Base-by-base conservation (phyloP, 495 filamentous ascomycete species). In the Xylaria longipes region DNA sequence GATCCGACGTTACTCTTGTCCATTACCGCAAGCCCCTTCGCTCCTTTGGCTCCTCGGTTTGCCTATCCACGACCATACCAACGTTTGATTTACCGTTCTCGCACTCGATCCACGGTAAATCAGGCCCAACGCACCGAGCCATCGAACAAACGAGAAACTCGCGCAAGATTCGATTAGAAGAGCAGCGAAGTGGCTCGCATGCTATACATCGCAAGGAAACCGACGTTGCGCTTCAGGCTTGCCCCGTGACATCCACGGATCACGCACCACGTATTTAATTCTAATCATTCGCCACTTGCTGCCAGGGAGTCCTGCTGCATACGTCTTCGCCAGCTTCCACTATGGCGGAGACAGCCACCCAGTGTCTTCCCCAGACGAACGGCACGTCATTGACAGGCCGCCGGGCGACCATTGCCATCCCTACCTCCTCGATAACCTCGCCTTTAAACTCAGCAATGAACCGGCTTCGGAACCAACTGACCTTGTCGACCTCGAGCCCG, bases 381-480 rank as follows among this genome's bases (percentile, higher is more conserved):
- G 14, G 68, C 46, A 65, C 69, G 15, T 52, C 69, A 37, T 70
- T 73, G 14, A 65, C 70, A 35, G 64, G 57, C 65, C 75, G 75
- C 57, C 71, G 77, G 46, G 63, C 75, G 61, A 74, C 75, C 15
- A 63, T 77, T 48, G 37, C 64, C 46, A 72, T 77, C 15, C 70
- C 72, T 46, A 39, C 73, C 50, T 31, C 72, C 39, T 70, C 77
- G 41, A 75, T 79, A 69, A 69, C 73, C n/a, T 68, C 69, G 50
- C 71, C 77, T n/a, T 68, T 73, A 35, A 76, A 73, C 60, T 70
- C 46, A 7, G 68, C 57, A n/a, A 33, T 74, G 20, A 76, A 70
- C 39, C 85, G 89, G 76, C 79, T 91, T 57, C 88, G 85, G 71
- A 77, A 89, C 15, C 89, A 89, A 69, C 12, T 89, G 90, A 75